A percentile compares a stretch with the other conserved stretches of the same genome.
Conservation (phyloP, 306 rosid species). For the Cucumis melo region DNA sequence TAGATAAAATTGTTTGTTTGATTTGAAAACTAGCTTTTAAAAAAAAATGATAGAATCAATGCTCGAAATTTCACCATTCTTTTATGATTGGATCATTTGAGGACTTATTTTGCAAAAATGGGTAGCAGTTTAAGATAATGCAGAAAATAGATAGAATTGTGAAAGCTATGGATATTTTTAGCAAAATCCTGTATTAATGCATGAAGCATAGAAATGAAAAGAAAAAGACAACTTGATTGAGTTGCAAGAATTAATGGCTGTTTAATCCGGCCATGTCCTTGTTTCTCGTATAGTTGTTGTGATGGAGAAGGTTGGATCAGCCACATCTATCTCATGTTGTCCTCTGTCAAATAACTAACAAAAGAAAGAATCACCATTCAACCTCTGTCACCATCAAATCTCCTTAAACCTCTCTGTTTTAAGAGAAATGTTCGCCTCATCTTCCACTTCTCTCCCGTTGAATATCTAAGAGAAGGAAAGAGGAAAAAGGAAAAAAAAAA, state of each 20-base stretch:
- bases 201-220: too few relatives aligned
- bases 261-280: conserved; percentile 4
- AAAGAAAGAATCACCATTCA: neutral
- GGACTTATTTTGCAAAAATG: too few relatives aligned
- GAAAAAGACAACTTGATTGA: neutral
- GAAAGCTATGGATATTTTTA: neutral
- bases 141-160: neutral
- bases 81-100: too few relatives aligned
- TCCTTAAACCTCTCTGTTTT: conserved; percentile 12
- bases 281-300: conserved; percentile 28
- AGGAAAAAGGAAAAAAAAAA: neutral
- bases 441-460: conserved; percentile 21
- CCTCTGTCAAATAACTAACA: neutral
- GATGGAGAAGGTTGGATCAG: conserved; percentile 20
- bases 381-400: neutral
- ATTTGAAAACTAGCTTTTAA: too few relatives aligned
- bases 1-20: too few relatives aligned
- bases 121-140: neutral
- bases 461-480: conserved; percentile 9
- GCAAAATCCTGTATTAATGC: neutral
- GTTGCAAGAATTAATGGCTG: neutral
- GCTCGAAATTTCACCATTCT: too few relatives aligned
- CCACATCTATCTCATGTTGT: conserved; percentile 6
- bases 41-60: too few relatives aligned
- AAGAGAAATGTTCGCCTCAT: conserved; percentile 22